Evolutionary conservation across 1,139 yeast species (phyloP).

Genomic region (Blastobotrys serpentis): DNA sequence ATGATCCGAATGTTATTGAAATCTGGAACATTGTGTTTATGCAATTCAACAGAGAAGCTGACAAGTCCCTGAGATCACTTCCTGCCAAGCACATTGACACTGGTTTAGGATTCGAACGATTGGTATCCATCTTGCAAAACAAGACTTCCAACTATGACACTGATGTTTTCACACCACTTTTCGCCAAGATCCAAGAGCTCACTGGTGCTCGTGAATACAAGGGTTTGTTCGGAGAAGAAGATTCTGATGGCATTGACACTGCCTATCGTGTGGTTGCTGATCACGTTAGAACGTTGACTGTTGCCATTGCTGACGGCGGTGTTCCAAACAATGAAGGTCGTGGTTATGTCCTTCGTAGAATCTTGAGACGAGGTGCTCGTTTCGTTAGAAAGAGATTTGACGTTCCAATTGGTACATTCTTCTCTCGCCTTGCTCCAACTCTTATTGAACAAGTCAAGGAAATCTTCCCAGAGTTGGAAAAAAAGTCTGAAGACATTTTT

Average conservation of each 20-base stretch:
- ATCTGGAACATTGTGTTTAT: constrained; percentile 97
- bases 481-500: constrained; percentile 70
- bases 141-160: constrained; percentile 93
- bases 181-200: constrained; percentile 80
- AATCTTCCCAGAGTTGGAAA: constrained; percentile 85
- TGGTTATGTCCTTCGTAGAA: constrained; percentile 96
- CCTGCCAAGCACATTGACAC: constrained; percentile 97
- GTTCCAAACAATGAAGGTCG: constrained; percentile 99
- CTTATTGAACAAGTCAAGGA: constrained; percentile 84
- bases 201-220: constrained; percentile 89
- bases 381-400: constrained; percentile 94
- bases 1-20: constrained; percentile 96
- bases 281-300: constrained; percentile 93
- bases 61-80: constrained; percentile 71
- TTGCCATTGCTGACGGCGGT: constrained; percentile 97
- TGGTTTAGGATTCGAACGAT: constrained; percentile 97
- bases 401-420: constrained; percentile 91
- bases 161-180: constrained; percentile 89
- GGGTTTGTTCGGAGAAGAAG: constrained; percentile 92
- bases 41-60: constrained; percentile 92
- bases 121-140: constrained; percentile 90
- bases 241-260: constrained; percentile 90
- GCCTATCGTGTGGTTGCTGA: constrained; percentile 98
- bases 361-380: constrained; percentile 96
- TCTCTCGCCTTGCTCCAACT: constrained; percentile 89